phyloP scores from a whole-genome alignment of 2,329 filamentous ascomycete species.

The Thielaviopsis musarum region DNA sequence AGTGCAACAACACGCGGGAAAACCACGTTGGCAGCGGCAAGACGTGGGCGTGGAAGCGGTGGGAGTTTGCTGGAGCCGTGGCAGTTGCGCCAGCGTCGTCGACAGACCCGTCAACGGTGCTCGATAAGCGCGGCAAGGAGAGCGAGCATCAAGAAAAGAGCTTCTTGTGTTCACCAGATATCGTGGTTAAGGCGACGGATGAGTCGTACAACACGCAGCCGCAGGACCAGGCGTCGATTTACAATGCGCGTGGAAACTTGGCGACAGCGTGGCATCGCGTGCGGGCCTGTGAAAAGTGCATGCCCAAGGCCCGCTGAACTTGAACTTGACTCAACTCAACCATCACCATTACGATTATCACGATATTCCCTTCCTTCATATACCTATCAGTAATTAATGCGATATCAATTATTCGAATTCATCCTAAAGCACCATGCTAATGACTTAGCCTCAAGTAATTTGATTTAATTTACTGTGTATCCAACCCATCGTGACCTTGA shows the following conservation, averaged over 20 bases:
- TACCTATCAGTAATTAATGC: no score
- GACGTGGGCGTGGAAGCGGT: slow-evolving; percentile 46
- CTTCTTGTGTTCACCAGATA: slow-evolving; percentile 26
- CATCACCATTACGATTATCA: no score
- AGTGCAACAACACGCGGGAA: slow-evolving; percentile 20
- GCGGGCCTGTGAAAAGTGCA: slow-evolving; percentile 20
- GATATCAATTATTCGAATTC: no score
- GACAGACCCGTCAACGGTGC: slow-evolving; percentile 5
- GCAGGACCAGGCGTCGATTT: slow-evolving; percentile 40
- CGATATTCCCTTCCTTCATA: no score
- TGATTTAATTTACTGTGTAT: no score
- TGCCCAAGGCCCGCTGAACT: background rate
- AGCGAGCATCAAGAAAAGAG: slow-evolving; percentile 12
- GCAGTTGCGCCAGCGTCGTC: background rate
- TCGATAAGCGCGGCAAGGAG: background rate
- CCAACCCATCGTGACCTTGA: no score
- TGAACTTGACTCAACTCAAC: background rate
- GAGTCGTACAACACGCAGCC: slow-evolving; percentile 51
- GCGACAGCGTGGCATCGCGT: slow-evolving; percentile 52
- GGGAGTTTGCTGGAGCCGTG: slow-evolving; percentile 38
- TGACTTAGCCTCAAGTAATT: no score
- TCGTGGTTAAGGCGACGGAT: slow-evolving; percentile 50
- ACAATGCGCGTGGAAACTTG: slow-evolving; percentile 47
- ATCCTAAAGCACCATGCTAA: no score
- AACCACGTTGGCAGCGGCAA: slow-evolving; percentile 21